Evolutionary conservation across 371 early-diverging fungal species (phyloP).

Genomic region (Globomyces sp.): DNA sequence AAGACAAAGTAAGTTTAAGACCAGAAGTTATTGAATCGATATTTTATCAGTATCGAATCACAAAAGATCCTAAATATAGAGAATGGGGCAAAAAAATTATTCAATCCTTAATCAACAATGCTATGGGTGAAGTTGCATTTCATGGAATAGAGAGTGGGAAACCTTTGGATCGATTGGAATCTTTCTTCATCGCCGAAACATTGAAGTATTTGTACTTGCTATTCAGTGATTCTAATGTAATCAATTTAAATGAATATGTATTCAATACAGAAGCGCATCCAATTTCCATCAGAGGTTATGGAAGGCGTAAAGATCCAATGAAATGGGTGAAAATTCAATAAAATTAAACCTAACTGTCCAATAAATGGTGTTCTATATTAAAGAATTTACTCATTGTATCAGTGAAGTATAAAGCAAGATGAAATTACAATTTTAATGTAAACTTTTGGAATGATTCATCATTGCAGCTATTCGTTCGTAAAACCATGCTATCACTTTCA

Average conservation of each 20-base stretch:
- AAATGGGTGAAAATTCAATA: slow-evolving; percentile 17
- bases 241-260: slow-evolving; percentile 74
- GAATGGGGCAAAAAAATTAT: slow-evolving; percentile 92
- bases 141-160: slow-evolving; percentile 19
- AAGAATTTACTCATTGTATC: too few species aligned
- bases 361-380: too few species aligned
- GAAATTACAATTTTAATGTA: too few species aligned
- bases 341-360: too few species aligned
- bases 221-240: slow-evolving; percentile 65
- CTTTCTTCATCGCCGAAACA: slow-evolving; percentile 89
- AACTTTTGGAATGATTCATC: too few species aligned
- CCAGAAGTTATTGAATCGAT: slow-evolving; percentile 91
- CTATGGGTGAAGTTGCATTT: slow-evolving; percentile 19
- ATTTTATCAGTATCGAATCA: slow-evolving; percentile 79
- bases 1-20: slow-evolving; percentile 31
- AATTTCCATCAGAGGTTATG: slow-evolving; percentile 28
- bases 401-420: too few species aligned
- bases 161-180: slow-evolving; percentile 40
- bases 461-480: too few species aligned
- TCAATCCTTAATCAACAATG: slow-evolving; percentile 68
- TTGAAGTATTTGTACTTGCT: slow-evolving; percentile 92
- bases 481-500: too few species aligned
- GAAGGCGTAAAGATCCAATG: slow-evolving; percentile 18
- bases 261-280: slow-evolving; percentile 51
- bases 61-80: slow-evolving; percentile 76